phyloP scores from a whole-genome alignment of 805 yeast genomes.

The Starmera dryadoides region DNA sequence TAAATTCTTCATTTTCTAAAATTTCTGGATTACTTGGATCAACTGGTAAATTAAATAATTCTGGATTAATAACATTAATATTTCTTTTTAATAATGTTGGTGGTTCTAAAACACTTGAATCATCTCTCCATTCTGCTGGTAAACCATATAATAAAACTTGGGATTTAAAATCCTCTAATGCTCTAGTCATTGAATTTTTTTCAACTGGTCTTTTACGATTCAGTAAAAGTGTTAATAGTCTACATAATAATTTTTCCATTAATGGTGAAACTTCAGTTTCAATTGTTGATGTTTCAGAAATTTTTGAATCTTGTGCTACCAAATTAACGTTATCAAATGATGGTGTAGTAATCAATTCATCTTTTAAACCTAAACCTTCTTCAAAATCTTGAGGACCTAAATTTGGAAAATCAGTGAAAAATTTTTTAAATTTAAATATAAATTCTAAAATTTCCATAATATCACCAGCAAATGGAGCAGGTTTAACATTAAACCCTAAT shows the following conservation, averaged over 20 bases:
- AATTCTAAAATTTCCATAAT: conserved; percentile 15
- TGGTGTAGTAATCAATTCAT: background rate
- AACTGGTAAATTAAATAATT: conserved; percentile 7
- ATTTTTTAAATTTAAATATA: conserved; percentile 11
- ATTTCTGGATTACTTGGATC: conserved; percentile 14
- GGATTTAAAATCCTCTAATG: conserved; percentile 11
- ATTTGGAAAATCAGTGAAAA: conserved; percentile 11
- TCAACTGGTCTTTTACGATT: conserved; percentile 11
- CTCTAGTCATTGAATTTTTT: conserved; percentile 5
- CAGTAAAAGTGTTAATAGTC: conserved; percentile 9
- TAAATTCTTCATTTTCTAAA: conserved; percentile 6
- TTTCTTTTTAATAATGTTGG: too few relatives aligned
- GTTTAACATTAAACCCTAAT: conserved; percentile 16
- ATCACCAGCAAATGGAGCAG: conserved; percentile 18
- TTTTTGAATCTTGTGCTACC: conserved; percentile 10
- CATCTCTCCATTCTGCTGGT: conserved; percentile 23
- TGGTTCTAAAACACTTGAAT: conserved; percentile 8
- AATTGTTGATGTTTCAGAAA: background rate
- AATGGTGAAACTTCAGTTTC: conserved; percentile 5
- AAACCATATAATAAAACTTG: conserved; percentile 12
- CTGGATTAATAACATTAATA: background rate
- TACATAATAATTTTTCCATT: conserved; percentile 10
- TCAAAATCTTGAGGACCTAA: conserved; percentile 21
- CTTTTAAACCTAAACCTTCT: conserved; percentile 13
- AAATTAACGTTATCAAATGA: conserved; percentile 1